Evolutionary conservation across 495 filamentous ascomycete genomes (phyloP).

Genomic region (Penicillium taxi): DNA sequence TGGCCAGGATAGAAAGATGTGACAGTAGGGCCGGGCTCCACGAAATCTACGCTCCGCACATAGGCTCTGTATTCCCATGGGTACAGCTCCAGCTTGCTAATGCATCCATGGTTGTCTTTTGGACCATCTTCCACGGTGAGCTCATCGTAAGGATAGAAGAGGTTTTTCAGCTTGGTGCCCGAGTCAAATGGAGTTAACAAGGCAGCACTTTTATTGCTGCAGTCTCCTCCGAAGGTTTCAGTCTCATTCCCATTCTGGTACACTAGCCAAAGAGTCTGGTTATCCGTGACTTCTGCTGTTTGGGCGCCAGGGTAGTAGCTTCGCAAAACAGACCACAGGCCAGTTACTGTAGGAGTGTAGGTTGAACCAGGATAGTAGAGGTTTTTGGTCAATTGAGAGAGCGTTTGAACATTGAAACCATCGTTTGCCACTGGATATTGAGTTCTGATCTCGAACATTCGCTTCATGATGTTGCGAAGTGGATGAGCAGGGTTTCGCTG

Average conservation of each 20-base stretch:
- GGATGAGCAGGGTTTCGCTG: conserved; percentile 47
- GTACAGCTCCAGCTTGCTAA: conserved; percentile 37
- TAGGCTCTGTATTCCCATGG: conserved; percentile 54
- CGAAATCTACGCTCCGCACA: conserved; percentile 38
- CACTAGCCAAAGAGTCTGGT: conserved; percentile 42
- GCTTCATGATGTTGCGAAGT: conserved; percentile 39
- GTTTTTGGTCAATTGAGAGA: conserved; percentile 37
- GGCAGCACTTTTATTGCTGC: conserved; percentile 26
- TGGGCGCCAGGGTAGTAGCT: conserved; percentile 38
- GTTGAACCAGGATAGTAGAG: conserved; percentile 39
- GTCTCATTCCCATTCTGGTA: conserved; percentile 43
- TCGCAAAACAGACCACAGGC: conserved; percentile 40
- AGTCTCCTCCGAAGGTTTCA: conserved; percentile 34
- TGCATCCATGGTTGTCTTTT: conserved; percentile 31
- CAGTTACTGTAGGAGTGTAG: conserved; percentile 37
- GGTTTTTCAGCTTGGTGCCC: conserved; percentile 38
- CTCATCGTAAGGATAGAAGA: conserved; percentile 48
- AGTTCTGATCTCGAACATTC: conserved; percentile 41
- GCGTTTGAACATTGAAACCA: conserved; percentile 33
- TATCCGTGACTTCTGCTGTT: conserved; percentile 16
- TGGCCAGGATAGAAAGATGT: conserved; percentile 53
- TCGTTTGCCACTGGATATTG: conserved; percentile 43
- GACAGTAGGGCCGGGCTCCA: conserved; percentile 46
- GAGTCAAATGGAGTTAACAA: conserved; percentile 36
- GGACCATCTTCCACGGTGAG: conserved; percentile 25